These are phyloP conservation scores for Saccharomycopsis microspora DNA, from an alignment of 805 yeast genomes.

Conservation along the genomic window DNA sequence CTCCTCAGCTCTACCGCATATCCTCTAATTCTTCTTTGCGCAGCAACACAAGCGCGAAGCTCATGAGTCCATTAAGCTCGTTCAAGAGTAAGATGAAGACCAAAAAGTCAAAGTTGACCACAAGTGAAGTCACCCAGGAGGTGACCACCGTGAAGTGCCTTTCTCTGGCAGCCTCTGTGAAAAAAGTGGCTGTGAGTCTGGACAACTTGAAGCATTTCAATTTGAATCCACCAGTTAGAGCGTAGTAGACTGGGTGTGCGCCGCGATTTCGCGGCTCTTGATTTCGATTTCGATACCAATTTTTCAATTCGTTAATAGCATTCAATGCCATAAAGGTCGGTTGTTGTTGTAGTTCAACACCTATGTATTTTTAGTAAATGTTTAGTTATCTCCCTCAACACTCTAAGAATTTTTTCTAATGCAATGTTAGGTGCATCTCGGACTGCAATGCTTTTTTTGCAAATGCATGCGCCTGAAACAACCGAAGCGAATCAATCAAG, in stretches of 20 bases:
- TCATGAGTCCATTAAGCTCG: constrained; percentile 10
- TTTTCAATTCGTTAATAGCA: no score
- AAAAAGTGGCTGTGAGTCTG: constrained; percentile 11
- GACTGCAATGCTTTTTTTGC: no score
- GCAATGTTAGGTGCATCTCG: no score
- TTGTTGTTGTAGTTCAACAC: no score
- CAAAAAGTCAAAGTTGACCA: background rate
- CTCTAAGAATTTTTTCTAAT: no score
- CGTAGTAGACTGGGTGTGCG: background rate
- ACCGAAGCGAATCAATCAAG: no score
- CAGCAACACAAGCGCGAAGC: constrained; percentile 2
- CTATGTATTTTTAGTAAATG: no score
- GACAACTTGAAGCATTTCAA: constrained; percentile 13
- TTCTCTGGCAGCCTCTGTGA: constrained; percentile 12
- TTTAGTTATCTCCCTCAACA: no score
- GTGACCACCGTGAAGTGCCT: constrained; percentile 3
- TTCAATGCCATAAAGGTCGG: no score
- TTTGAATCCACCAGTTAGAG: constrained; percentile 2
- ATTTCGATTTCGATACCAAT: no score
- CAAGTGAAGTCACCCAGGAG: background rate
- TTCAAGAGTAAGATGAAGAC: constrained; percentile 9
- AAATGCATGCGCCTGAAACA: no score
- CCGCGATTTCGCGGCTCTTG: no score
- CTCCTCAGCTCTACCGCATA: constrained; percentile 14
- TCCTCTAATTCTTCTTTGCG: constrained; percentile 10